Conservation (phyloP, 129 eudicot genomes). For the Dittrichia graveolens region DNA sequence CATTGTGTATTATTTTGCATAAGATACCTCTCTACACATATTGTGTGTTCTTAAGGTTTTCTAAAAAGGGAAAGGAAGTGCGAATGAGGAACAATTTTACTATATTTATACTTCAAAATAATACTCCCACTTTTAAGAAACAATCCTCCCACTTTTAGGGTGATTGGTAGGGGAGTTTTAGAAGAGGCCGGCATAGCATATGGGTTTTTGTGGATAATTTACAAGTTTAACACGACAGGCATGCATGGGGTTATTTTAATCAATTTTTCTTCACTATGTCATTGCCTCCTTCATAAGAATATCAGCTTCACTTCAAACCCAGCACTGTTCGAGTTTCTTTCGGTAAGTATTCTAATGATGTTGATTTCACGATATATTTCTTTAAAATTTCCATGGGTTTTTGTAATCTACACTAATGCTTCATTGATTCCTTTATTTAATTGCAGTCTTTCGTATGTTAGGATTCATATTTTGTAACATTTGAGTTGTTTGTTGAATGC, state of each 20-base stretch:
- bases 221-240: too few species aligned
- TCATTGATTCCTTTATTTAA: slow-evolving; percentile 1
- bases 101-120: too few species aligned
- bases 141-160: too few species aligned
- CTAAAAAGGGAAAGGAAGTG: too few species aligned
- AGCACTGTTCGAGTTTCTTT: background rate
- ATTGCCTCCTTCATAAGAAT: slow-evolving; percentile 3
- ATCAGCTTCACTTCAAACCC: slow-evolving; percentile 20
- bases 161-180: too few species aligned
- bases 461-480: slow-evolving; percentile 3
- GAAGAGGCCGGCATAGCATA: too few species aligned
- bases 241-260: background rate
- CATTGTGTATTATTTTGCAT: too few species aligned
- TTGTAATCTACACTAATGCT: background rate
- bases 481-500: slow-evolving; percentile 4
- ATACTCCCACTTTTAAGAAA: too few species aligned
- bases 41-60: too few species aligned
- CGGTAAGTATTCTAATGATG: slow-evolving; percentile 21
- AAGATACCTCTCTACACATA: too few species aligned
- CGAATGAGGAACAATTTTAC: too few species aligned
- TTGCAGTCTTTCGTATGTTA: background rate
- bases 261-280: background rate
- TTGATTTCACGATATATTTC: background rate
- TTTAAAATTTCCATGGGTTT: background rate
- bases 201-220: too few species aligned